Evolutionary conservation across 148 eudicot species (phyloP).

Genomic region (Amaranthus cruentus): DNA sequence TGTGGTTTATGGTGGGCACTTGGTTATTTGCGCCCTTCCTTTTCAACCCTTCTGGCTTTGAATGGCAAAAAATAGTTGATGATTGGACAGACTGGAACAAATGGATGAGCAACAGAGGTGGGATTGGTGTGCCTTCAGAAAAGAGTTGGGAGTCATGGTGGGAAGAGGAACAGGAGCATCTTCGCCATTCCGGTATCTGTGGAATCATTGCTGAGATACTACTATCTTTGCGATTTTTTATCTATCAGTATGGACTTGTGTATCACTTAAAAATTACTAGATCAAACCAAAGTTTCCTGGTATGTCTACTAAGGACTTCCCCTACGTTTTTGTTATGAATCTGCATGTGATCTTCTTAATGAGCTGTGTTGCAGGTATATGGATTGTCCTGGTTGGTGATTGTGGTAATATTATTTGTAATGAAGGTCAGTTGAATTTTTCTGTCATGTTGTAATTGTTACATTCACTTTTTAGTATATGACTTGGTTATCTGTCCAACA

Average conservation of each 20-base stretch:
- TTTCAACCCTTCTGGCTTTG: constrained; percentile 97
- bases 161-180: constrained; percentile 99
- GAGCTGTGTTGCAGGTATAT: constrained; percentile 64
- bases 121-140: constrained; percentile 90
- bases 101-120: constrained; percentile 90
- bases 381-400: constrained; percentile 96
- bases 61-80: constrained; percentile 99
- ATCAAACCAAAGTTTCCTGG: constrained; percentile 57
- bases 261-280: constrained; percentile 73
- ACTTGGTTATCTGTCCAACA: neutral
- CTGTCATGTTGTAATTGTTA: neutral
- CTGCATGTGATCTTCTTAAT: neutral
- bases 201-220: constrained; percentile 74
- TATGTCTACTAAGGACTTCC: constrained; percentile 23
- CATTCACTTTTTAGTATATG: neutral
- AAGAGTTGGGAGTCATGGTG: constrained; percentile 99
- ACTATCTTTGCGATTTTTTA: constrained; percentile 69
- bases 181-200: constrained; percentile 78
- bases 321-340: neutral
- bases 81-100: constrained; percentile 99
- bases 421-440: constrained; percentile 62
- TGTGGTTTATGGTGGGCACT: constrained; percentile 98
- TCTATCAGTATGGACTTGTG: constrained; percentile 96
- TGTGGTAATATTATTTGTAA: constrained; percentile 57
- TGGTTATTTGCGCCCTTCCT: constrained; percentile 98